phyloP scores from a whole-genome alignment of 768 basidiomycete genomes.

The Suillus subaureus region DNA sequence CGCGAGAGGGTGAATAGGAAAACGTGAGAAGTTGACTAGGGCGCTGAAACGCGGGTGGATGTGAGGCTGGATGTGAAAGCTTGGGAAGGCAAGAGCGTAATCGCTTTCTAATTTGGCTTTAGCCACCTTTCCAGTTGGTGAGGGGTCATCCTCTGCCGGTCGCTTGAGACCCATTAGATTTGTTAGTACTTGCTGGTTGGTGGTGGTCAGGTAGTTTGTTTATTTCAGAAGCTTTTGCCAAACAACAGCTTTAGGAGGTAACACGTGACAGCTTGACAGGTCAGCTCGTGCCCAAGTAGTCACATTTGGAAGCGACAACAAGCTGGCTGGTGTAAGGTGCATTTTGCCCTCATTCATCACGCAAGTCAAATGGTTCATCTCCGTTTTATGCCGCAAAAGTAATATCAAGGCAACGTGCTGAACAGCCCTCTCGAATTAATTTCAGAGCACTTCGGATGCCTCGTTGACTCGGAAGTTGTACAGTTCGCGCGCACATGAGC shows the following conservation, averaged over 20 bases:
- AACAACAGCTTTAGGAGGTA: slow-evolving; percentile 15
- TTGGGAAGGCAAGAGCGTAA: slow-evolving; percentile 24
- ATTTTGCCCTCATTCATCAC: not conserved
- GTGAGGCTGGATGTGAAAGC: slow-evolving; percentile 20
- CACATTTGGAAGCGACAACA: not conserved
- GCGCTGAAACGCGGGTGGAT: slow-evolving; percentile 59
- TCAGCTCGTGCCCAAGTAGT: not conserved
- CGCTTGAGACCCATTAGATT: slow-evolving; percentile 30
- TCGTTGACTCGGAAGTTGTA: not conserved
- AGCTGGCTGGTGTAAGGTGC: not conserved
- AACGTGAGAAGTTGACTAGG: slow-evolving; percentile 71
- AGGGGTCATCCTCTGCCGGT: slow-evolving; percentile 22
- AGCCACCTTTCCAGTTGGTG: slow-evolving; percentile 10
- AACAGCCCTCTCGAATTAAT: slow-evolving; percentile 5
- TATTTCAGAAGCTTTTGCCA: slow-evolving; percentile 25
- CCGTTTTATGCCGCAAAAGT: not conserved
- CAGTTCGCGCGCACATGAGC: not conserved
- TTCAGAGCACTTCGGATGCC: not conserved
- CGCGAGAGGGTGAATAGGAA: slow-evolving; percentile 62
- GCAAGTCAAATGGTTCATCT: not conserved
- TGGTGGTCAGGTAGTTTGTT: slow-evolving; percentile 17
- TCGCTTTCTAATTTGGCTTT: slow-evolving; percentile 10
- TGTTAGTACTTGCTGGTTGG: slow-evolving; percentile 9
- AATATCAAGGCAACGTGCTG: not conserved
- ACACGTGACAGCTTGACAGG: not conserved